These are phyloP conservation scores for Biscogniauxia mediterranea DNA, from an alignment of 2,329 filamentous ascomycete genomes.

Conservation along the genomic window DNA sequence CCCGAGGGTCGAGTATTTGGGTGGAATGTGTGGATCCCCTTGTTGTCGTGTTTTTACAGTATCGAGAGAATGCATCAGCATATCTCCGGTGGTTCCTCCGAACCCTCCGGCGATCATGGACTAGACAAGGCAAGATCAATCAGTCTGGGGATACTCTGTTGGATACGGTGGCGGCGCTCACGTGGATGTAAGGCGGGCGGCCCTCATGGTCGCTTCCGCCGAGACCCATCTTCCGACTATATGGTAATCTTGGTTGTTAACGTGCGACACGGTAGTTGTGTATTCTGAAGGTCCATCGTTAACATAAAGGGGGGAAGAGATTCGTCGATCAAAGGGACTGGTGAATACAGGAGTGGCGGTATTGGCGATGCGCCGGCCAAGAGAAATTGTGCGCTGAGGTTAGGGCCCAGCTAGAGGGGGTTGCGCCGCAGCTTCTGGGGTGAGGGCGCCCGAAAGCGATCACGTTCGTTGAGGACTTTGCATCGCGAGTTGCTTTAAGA, in stretches of 20 bases:
- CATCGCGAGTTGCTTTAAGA: not conserved
- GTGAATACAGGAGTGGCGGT: conserved; percentile 3
- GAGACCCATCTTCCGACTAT: conserved; percentile 36
- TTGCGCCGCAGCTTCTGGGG: conserved; percentile 2
- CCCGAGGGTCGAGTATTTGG: conserved; percentile 87
- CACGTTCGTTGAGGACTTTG: conserved; percentile 3
- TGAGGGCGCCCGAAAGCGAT: conserved; percentile 20
- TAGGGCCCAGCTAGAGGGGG: not conserved
- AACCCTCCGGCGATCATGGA: conserved; percentile 93
- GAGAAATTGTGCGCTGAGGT: conserved; percentile 2
- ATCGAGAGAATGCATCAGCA: conserved; percentile 98
- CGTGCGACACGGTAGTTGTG: conserved; percentile 21
- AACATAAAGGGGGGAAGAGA: conserved; percentile 16
- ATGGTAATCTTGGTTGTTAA: conserved; percentile 17
- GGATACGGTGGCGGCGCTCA: conserved; percentile 38
- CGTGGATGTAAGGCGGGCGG: conserved; percentile 63
- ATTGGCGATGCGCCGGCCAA: conserved; percentile 10
- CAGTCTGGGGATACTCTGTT: conserved; percentile 17
- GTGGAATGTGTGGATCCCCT: conserved; percentile 88
- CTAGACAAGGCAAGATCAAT: conserved; percentile 43
- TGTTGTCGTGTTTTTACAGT: conserved; percentile 98
- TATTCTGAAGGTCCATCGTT: conserved; percentile 29
- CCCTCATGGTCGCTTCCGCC: conserved; percentile 50
- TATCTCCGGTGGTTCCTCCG: conserved; percentile 89
- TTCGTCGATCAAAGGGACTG: conserved; percentile 12